phyloP scores from a whole-genome alignment of 2,329 filamentous ascomycete species.

The Colletotrichum tabaci region DNA sequence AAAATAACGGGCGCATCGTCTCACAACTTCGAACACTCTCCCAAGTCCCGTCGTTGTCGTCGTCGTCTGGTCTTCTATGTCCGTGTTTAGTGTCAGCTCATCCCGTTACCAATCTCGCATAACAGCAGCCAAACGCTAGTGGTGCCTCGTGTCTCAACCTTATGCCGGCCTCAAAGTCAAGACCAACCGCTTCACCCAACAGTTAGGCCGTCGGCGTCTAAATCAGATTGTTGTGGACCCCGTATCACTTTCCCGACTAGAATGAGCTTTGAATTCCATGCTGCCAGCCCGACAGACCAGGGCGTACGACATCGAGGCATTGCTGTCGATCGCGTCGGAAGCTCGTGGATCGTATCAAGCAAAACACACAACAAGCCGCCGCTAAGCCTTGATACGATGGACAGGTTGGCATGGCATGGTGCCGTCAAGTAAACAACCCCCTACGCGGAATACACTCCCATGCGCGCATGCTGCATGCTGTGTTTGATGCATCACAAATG shows the following conservation, averaged over 20 bases:
- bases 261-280: neutral
- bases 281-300: neutral
- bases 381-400: constrained; percentile 19
- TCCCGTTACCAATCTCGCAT: constrained; percentile 21
- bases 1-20: constrained; percentile 29
- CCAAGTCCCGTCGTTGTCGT: neutral
- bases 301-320: neutral
- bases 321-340: constrained; percentile 7
- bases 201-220: constrained; percentile 24
- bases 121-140: constrained; percentile 14
- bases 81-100: constrained; percentile 28
- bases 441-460: constrained; percentile 9
- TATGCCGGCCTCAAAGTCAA: constrained; percentile 33
- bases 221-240: constrained; percentile 17
- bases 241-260: constrained; percentile 5
- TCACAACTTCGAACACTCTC: constrained; percentile 7
- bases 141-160: constrained; percentile 34
- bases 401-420: constrained; percentile 13
- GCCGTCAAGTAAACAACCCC: constrained; percentile 25
- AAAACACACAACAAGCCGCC: constrained; percentile 1
- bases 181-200: constrained; percentile 15
- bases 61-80: constrained; percentile 27
- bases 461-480: constrained; percentile 24
- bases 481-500: constrained; percentile 36
- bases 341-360: constrained; percentile 6